phyloP scores from a whole-genome alignment of 305 asterid species.

The Rubia tinctorum region DNA sequence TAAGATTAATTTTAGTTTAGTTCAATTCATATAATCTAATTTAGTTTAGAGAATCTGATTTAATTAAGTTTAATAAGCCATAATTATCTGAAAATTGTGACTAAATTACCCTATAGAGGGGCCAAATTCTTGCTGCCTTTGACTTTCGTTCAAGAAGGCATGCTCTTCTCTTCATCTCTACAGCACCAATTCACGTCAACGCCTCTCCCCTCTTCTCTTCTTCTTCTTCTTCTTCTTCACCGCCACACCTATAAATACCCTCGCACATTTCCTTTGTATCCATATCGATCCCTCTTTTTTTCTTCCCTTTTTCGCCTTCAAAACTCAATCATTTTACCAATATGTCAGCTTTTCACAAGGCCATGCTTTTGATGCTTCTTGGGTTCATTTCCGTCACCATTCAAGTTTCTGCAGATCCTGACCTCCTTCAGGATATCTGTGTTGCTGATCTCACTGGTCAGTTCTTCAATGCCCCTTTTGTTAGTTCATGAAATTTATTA shows the following conservation, averaged over 20 bases:
- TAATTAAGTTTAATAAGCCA: neutral
- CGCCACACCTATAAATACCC: constrained; percentile 20
- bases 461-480: neutral
- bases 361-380: constrained; percentile 19
- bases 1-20: too few species aligned
- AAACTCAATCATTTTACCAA: neutral
- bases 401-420: constrained; percentile 67
- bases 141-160: constrained; percentile 35
- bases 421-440: constrained; percentile 81
- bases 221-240: too few species aligned
- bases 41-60: too few species aligned
- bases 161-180: neutral
- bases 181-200: constrained; percentile 10
- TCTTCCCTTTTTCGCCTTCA: constrained; percentile 7
- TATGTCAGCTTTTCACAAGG: constrained; percentile 16
- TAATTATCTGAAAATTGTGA: neutral
- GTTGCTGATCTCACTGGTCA: constrained; percentile 82
- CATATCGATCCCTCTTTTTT: constrained; percentile 3
- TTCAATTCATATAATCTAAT: too few species aligned
- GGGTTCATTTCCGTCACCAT: constrained; percentile 22
- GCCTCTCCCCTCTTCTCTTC: neutral
- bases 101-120: neutral
- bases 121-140: constrained; percentile 16
- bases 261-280: neutral
- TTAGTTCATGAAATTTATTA: too few species aligned